Evolutionary conservation across 2,329 filamentous ascomycete species (phyloP).

Genomic region (Hypoxylon sp.): DNA sequence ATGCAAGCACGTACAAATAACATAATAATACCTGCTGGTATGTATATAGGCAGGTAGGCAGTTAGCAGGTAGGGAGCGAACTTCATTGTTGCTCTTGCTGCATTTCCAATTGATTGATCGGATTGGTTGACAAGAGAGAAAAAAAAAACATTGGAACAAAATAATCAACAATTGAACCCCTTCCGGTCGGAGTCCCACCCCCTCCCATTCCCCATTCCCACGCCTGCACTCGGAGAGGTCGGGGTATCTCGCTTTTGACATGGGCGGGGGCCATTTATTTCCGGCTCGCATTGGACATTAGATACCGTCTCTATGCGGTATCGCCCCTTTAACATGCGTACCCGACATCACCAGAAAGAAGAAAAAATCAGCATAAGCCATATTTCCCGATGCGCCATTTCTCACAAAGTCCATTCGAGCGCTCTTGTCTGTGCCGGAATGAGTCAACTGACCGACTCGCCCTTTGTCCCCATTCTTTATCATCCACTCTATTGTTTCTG

Average conservation of each 20-base stretch:
- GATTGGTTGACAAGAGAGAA: constrained; percentile 14
- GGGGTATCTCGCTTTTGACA: constrained; percentile 28
- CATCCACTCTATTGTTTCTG: constrained; percentile 24
- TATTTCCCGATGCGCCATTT: constrained; percentile 33
- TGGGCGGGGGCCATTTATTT: constrained; percentile 29
- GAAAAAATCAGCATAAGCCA: background rate
- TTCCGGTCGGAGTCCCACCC: constrained; percentile 24
- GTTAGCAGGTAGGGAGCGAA: no score
- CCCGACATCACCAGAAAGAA: background rate
- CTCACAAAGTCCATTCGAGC: constrained; percentile 3
- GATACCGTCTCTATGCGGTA: background rate
- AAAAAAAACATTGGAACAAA: constrained; percentile 15
- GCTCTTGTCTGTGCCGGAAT: constrained; percentile 21
- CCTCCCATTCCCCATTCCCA: constrained; percentile 4
- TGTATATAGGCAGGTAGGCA: no score
- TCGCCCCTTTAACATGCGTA: background rate
- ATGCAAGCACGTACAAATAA: background rate
- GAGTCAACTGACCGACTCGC: constrained; percentile 32
- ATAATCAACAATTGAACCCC: no score
- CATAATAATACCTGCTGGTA: background rate
- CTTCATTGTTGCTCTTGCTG: constrained; percentile 10
- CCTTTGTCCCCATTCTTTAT: constrained; percentile 27
- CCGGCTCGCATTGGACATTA: constrained; percentile 17
- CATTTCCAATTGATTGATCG: constrained; percentile 14
- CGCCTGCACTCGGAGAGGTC: constrained; percentile 32